phyloP scores from a whole-genome alignment of 2,329 filamentous ascomycete genomes.

The Uncinocarpus reesii region DNA sequence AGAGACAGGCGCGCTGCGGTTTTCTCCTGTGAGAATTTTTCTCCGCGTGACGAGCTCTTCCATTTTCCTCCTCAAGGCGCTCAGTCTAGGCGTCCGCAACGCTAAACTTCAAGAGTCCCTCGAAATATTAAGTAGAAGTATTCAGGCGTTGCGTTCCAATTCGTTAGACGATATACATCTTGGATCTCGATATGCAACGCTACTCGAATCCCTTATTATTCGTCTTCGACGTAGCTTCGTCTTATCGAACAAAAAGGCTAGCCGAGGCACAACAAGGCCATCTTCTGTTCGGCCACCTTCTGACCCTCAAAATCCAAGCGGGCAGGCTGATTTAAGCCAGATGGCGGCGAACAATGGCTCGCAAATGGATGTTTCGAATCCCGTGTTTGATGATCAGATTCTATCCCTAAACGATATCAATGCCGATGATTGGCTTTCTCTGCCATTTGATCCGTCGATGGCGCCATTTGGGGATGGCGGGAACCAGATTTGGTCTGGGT shows the following conservation, averaged over 20 bases:
- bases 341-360: not conserved
- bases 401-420: slow-evolving; percentile 15
- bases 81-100: slow-evolving; percentile 42
- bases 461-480: slow-evolving; percentile 34
- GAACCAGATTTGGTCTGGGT: slow-evolving; percentile 30
- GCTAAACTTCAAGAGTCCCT: slow-evolving; percentile 42
- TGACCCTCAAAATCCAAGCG: slow-evolving; percentile 19
- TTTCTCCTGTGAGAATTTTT: slow-evolving; percentile 45
- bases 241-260: slow-evolving; percentile 25
- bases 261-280: slow-evolving; percentile 21
- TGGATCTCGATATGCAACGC: slow-evolving; percentile 41
- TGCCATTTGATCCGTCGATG: slow-evolving; percentile 38
- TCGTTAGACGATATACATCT: slow-evolving; percentile 45
- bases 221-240: slow-evolving; percentile 32
- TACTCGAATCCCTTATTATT: slow-evolving; percentile 40
- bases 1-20: slow-evolving; percentile 39
- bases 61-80: slow-evolving; percentile 44
- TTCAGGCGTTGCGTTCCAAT: slow-evolving; percentile 40
- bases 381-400: slow-evolving; percentile 14
- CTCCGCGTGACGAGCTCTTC: slow-evolving; percentile 46
- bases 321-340: not conserved
- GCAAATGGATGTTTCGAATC: slow-evolving; percentile 11
- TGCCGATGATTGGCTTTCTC: slow-evolving; percentile 34
- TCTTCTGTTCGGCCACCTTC: slow-evolving; percentile 25
- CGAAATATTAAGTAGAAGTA: slow-evolving; percentile 40